A percentile compares a stretch with the other conserved stretches of the same genome.
These are phyloP conservation scores for Trichoderma lentiforme DNA, from an alignment of 2,329 filamentous ascomycete species.

Conservation along the genomic window DNA sequence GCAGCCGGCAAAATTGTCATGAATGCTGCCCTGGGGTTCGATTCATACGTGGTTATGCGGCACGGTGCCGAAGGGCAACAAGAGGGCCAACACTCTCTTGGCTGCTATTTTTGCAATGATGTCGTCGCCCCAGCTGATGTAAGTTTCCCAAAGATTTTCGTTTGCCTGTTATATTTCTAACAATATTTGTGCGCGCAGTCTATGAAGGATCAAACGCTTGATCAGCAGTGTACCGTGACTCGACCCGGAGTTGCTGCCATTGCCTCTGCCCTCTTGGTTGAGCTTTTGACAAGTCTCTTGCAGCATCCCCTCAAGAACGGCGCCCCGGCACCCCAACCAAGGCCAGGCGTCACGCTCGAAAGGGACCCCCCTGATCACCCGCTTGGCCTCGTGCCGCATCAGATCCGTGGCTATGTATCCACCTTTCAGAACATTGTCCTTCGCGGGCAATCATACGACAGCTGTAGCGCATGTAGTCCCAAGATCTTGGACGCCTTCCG, in stretches of 20 bases:
- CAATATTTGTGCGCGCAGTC: constrained; percentile 54
- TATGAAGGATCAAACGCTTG: constrained; percentile 88
- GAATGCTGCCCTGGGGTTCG: constrained; percentile 94
- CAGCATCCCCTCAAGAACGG: constrained; percentile 75
- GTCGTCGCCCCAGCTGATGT: constrained; percentile 93
- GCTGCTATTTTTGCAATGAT: constrained; percentile 98
- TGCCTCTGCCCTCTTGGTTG: constrained; percentile 85
- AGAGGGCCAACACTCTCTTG: constrained; percentile 64
- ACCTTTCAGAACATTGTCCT: constrained; percentile 73
- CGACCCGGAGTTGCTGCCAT: constrained; percentile 89
- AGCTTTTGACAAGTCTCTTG: constrained; percentile 80
- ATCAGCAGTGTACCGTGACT: constrained; percentile 97
- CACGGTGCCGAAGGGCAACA: constrained; percentile 68
- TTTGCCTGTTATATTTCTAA: not conserved
- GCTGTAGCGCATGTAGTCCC: constrained; percentile 76
- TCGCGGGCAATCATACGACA: constrained; percentile 71
- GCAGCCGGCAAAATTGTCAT: constrained; percentile 90
- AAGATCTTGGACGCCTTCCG: constrained; percentile 67
- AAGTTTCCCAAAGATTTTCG: constrained; percentile 39
- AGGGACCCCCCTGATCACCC: constrained; percentile 57
- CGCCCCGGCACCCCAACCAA: constrained; percentile 53
- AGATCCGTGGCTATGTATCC: constrained; percentile 73
- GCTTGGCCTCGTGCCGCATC: constrained; percentile 71
- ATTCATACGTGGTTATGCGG: constrained; percentile 95
- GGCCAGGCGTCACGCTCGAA: constrained; percentile 43